These are phyloP conservation scores for Mycotypha africana DNA, from an alignment of 371 early-diverging fungal genomes.

Conservation along the genomic window DNA sequence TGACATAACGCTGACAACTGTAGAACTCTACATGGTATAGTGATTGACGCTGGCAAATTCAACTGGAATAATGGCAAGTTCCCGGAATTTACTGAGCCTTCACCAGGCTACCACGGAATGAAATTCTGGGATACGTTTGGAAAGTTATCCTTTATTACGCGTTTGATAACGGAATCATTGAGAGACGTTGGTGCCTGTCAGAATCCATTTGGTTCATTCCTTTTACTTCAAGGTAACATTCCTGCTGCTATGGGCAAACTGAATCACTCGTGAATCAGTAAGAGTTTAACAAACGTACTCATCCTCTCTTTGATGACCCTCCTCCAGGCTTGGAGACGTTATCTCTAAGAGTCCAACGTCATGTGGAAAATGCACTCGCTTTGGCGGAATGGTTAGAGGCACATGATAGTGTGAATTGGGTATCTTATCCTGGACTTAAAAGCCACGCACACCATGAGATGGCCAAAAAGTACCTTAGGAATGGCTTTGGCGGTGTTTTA, in stretches of 20 bases:
- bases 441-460: slow-evolving; percentile 64
- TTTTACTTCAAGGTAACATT: slow-evolving; percentile 77
- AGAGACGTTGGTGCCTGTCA: slow-evolving; percentile 48
- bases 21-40: slow-evolving; percentile 2
- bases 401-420: slow-evolving; percentile 67
- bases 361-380: slow-evolving; percentile 68
- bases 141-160: slow-evolving; percentile 63
- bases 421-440: slow-evolving; percentile 78
- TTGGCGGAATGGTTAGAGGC: slow-evolving; percentile 75
- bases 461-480: slow-evolving; percentile 69
- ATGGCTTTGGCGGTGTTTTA: slow-evolving; percentile 83
- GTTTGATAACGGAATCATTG: slow-evolving; percentile 48
- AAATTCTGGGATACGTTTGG: slow-evolving; percentile 78
- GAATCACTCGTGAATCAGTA: too few species aligned
- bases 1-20: too few species aligned
- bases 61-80: slow-evolving; percentile 83
- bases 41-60: slow-evolving; percentile 77
- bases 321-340: slow-evolving; percentile 91
- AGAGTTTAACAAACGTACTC: too few species aligned
- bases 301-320: too few species aligned
- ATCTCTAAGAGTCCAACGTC: slow-evolving; percentile 84
- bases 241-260: too few species aligned
- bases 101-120: slow-evolving; percentile 78
- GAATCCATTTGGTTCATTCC: slow-evolving; percentile 83
- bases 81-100: slow-evolving; percentile 80